Base-by-base conservation (phyloP, 176 grass and related monocot species). In the Pontederia paniculata region DNA sequence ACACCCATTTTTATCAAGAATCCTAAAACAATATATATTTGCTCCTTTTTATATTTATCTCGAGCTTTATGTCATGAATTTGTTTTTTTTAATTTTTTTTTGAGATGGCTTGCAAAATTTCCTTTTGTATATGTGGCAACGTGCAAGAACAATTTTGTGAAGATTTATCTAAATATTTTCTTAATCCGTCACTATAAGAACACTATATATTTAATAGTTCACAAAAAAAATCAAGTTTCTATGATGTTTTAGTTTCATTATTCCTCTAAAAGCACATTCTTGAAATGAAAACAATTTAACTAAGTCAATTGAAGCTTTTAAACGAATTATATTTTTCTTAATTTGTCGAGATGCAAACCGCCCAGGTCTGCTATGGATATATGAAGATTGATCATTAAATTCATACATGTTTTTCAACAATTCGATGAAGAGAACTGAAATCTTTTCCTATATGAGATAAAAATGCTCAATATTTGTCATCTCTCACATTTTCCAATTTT, bases 391-490 rank as follows among this genome's bases (percentile, higher is more conserved):
- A 48, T 61, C 49, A 49, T 20, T 10, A 72, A 12, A 28, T 11
- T 3, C 12, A 59, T 20, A 12, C 52, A 66, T 53, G 70, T 19
- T 1, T 44, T 53, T 59, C 5, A 25, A 21, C 70, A 68, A 55
- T 66, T 9, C 68, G 71, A 17, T 79, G n/a, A n/a, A n/a, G 48
- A 21, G 18, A 6, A 21, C 53, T 60, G 54, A 23, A 21, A 56
- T 60, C n/a, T n/a, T 22, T 23, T 45, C 70, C 70, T 25, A 55
- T 22, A 43, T 73, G 62, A 14, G 19, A 18, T 21, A 59, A 44
- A 21, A 72, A 78, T 16, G 60, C 7, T 66, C 59, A 68, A n/a
- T 44, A 37, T 23, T 50, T 80, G 8, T 48, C 70, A 65, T 74
- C 22, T 68, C 64, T 18, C 23, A 74, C 17, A 46, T 80, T 14